These are phyloP conservation scores for Camelina hispida DNA, from an alignment of 345 rosid species.

Conservation along the genomic window DNA sequence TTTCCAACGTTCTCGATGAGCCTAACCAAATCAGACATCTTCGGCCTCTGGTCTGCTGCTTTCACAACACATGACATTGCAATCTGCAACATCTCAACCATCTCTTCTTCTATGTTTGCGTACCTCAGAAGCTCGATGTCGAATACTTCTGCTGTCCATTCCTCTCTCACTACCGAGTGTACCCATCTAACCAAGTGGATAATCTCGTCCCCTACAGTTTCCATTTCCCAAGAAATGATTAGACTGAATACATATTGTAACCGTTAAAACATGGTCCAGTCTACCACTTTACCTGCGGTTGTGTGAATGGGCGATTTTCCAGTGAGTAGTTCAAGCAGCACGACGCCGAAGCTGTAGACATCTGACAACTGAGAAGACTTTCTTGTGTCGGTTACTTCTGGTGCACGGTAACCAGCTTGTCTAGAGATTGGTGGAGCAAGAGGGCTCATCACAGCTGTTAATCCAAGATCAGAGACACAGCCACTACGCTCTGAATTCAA, in stretches of 20 bases:
- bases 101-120: constrained; percentile 95
- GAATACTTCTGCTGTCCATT: constrained; percentile 98
- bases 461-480: constrained; percentile 85
- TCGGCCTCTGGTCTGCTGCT: constrained; percentile 86
- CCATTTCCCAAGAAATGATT: constrained; percentile 49
- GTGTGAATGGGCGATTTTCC: constrained; percentile 92
- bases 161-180: constrained; percentile 95
- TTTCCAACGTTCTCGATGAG: constrained; percentile 70
- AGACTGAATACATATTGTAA: neutral
- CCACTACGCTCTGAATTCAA: constrained; percentile 69
- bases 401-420: constrained; percentile 94
- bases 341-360: constrained; percentile 95
- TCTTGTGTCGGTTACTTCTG: constrained; percentile 90
- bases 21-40: constrained; percentile 74
- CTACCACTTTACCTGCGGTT: constrained; percentile 49
- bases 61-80: constrained; percentile 90
- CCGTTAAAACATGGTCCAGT: too few relatives aligned
- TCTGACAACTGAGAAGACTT: constrained; percentile 90
- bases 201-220: constrained; percentile 75
- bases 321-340: constrained; percentile 86
- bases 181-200: constrained; percentile 98
- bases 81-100: constrained; percentile 98
- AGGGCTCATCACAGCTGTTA: constrained; percentile 76
- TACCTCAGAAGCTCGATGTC: constrained; percentile 89
- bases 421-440: constrained; percentile 80